Base-by-base conservation (phyloP, 1,284 basidiomycete genomes). In the Volvariella surrecta region DNA sequence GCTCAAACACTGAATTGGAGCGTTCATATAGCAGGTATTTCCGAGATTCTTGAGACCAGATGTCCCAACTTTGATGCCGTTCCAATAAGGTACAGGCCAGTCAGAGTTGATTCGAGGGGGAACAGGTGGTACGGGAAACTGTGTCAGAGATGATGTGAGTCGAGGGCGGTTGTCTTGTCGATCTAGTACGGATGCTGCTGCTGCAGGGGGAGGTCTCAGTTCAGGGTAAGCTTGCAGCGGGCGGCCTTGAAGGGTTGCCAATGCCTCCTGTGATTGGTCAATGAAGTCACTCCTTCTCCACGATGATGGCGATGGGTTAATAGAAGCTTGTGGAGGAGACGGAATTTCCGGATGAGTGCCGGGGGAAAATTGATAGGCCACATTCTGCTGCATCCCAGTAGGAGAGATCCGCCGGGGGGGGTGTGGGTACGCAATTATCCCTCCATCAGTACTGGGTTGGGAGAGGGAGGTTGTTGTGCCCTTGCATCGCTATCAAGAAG, bases 1-100 rank as follows among this genome's bases (percentile, higher is more conserved):
- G 55, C 82, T 90, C 55, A 99, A 67, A 62, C 95, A 99, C 63
- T 99, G 95, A 17, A 99, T 79, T 3, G 93, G 94, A 21, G 94
- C 89, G 62, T 98, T 99, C 93, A 99, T 98, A 62, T 98, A 99
- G 63, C 95, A 99, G 1, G 96, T 99, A 62, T 99, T 98, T 24
- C 95, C 96, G 48, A 99, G 61, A 61, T 99, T 99, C 74, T 92
- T 93, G 59, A 99, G 62, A 2, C 95, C 95, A 0, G 86, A 85
- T 30, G 85, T 77, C 13, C 88, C 89, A 46, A 94, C 76, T 51
- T 82, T 74, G 34, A 76, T 68, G 58, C 90, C 86, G 13, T 70
- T 61, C 91, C 90, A 94, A 59, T 87, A 92, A 7, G 70, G 69
- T 16, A 89, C 78, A 8, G 81, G 79, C 58, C 85, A 89, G 42